Evolutionary conservation across 2,329 filamentous ascomycete species (phyloP).

Genomic region (Hymenoscyphus linearis): DNA sequence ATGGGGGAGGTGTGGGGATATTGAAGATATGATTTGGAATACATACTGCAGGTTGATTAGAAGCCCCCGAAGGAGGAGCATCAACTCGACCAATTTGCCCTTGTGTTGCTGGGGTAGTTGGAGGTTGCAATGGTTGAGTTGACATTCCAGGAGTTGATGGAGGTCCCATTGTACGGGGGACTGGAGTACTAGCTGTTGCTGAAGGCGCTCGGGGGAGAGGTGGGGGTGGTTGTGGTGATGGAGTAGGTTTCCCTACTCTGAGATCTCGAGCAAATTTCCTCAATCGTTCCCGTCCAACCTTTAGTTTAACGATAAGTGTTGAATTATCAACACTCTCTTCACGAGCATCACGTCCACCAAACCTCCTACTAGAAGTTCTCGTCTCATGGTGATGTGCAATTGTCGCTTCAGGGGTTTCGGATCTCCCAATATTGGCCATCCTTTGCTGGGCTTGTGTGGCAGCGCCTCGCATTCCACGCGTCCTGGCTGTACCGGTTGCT

Average conservation of each 20-base stretch:
- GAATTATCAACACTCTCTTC: slow-evolving; percentile 73
- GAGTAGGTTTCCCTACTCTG: slow-evolving; percentile 37
- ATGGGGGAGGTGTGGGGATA: slow-evolving; percentile 17
- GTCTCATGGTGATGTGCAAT: slow-evolving; percentile 67
- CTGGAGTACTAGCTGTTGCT: slow-evolving; percentile 43
- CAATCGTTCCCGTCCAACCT: slow-evolving; percentile 66
- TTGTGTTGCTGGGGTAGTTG: slow-evolving; percentile 36
- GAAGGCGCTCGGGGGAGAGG: slow-evolving; percentile 41
- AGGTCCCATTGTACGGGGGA: slow-evolving; percentile 50
- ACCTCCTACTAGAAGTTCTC: slow-evolving; percentile 56
- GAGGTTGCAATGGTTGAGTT: slow-evolving; percentile 24
- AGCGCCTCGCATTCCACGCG: slow-evolving; percentile 82
- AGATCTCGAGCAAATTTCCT: slow-evolving; percentile 57
- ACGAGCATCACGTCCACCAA: slow-evolving; percentile 54
- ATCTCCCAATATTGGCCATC: slow-evolving; percentile 76
- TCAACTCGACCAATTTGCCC: slow-evolving; percentile 63
- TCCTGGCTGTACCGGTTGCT: slow-evolving; percentile 67
- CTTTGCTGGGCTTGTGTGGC: slow-evolving; percentile 81
- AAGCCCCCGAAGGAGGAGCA: slow-evolving; percentile 53
- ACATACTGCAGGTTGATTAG: slow-evolving; percentile 57
- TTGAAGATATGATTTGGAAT: slow-evolving; percentile 20
- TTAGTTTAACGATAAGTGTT: slow-evolving; percentile 65
- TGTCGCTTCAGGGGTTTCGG: slow-evolving; percentile 80
- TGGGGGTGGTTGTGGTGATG: slow-evolving; percentile 28
- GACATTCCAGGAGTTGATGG: slow-evolving; percentile 36